Conservation (phyloP, 2,329 filamentous ascomycete genomes). For the Aureobasidium musti region DNA sequence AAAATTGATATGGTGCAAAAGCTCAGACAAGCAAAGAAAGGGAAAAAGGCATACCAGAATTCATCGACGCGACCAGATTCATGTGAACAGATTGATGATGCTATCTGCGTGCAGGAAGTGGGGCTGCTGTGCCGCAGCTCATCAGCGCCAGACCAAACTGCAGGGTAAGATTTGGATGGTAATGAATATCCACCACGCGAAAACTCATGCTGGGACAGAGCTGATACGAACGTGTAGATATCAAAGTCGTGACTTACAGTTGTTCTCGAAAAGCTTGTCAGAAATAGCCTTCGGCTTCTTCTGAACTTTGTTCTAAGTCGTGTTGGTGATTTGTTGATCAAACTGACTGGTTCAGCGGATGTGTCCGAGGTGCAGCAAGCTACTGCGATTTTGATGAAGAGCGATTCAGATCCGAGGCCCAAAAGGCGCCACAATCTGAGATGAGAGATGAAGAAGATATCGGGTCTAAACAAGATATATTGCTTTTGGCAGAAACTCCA, state of each 20-base stretch:
- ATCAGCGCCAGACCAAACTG: constrained; percentile 14
- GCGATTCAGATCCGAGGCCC: constrained; percentile 10
- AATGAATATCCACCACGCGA: background rate
- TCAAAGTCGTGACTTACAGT: constrained; percentile 6
- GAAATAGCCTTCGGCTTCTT: constrained; percentile 9
- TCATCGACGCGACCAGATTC: constrained; percentile 28
- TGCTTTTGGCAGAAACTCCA: background rate
- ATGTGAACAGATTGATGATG: constrained; percentile 28
- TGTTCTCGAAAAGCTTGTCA: constrained; percentile 1
- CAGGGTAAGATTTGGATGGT: background rate
- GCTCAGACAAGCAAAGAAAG: background rate
- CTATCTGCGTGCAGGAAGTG: constrained; percentile 27
- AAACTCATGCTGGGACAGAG: background rate
- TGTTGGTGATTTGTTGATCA: background rate
- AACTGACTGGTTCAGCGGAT: constrained; percentile 12
- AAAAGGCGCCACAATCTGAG: constrained; percentile 13
- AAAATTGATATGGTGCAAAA: background rate
- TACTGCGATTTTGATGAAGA: constrained; percentile 16
- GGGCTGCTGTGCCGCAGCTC: constrained; percentile 27
- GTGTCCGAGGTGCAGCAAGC: constrained; percentile 20
- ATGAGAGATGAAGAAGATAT: background rate
- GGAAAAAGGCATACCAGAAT: constrained; percentile 26
- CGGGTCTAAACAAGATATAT: background rate
- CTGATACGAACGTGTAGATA: background rate
- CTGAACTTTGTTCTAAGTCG: constrained; percentile 4